Evolutionary conservation across 2,329 filamentous ascomycete genomes (phyloP).

Genomic region (Bipolaris zeicola): DNA sequence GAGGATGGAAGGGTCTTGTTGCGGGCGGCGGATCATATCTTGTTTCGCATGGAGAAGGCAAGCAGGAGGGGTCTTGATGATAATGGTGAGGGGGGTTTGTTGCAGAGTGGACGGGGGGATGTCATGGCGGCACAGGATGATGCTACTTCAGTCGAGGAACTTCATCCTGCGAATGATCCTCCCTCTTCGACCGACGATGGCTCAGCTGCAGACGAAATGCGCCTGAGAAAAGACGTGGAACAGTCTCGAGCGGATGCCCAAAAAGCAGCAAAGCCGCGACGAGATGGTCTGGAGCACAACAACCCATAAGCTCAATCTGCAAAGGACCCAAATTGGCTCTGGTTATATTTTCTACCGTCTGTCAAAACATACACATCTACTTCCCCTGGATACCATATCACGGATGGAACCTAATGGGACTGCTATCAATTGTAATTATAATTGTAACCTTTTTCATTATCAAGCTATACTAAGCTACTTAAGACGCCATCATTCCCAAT

Average conservation of each 20-base stretch:
- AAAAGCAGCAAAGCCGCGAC: neutral
- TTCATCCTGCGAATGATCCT: neutral
- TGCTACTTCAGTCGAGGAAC: neutral
- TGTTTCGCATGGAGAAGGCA: slow-evolving; percentile 19
- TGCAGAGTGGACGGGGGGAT: neutral
- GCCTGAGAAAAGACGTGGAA: slow-evolving; percentile 1
- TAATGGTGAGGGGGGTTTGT: neutral
- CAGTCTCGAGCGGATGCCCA: neutral
- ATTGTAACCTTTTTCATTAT: slow-evolving; percentile 23
- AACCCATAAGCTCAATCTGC: neutral
- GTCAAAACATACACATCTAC: neutral
- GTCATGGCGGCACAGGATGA: neutral
- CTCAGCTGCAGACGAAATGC: neutral
- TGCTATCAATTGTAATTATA: slow-evolving; percentile 7
- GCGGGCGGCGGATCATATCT: slow-evolving; percentile 22
- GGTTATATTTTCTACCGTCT: too few species aligned
- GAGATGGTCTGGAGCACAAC: neutral
- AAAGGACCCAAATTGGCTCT: too few species aligned
- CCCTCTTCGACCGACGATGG: neutral
- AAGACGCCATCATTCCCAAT: slow-evolving; percentile 21
- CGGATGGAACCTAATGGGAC: neutral
- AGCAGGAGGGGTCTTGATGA: neutral
- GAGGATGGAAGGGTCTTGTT: slow-evolving; percentile 31
- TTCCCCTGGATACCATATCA: neutral
- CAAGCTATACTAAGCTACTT: slow-evolving; percentile 26